These are phyloP conservation scores for Cladosporium sp. DNA, from an alignment of 2,329 filamentous ascomycete species.

Conservation along the genomic window DNA sequence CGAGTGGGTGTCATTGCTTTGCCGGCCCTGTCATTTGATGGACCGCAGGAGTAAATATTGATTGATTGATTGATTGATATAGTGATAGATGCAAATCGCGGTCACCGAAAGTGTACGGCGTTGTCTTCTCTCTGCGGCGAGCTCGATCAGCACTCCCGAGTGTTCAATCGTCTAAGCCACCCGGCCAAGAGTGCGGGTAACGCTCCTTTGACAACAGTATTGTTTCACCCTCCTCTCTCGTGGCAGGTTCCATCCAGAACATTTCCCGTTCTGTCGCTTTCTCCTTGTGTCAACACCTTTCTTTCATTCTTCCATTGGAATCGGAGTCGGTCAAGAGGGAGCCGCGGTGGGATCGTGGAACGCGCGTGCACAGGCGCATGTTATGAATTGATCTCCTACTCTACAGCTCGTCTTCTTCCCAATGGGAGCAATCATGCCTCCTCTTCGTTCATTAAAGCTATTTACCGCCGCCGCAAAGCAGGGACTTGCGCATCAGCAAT, in stretches of 20 bases:
- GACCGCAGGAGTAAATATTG: too few relatives aligned
- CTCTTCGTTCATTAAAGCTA: slow-evolving; percentile 5
- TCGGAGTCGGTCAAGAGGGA: background rate
- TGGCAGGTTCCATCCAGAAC: background rate
- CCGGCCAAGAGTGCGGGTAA: background rate
- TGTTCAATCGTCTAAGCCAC: background rate
- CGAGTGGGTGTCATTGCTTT: too few relatives aligned
- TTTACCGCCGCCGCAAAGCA: background rate
- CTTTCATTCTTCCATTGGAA: background rate
- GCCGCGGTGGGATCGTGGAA: too few relatives aligned
- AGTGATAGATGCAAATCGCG: background rate
- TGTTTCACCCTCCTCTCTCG: background rate
- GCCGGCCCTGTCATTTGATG: too few relatives aligned
- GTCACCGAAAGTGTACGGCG: background rate
- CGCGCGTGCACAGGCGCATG: background rate
- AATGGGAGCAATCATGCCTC: slow-evolving; percentile 3
- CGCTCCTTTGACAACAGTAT: slow-evolving; percentile 2
- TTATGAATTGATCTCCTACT: slow-evolving; percentile 8
- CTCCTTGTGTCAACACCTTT: background rate
- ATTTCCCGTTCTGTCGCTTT: background rate
- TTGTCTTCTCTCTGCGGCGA: too few relatives aligned
- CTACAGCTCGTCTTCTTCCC: background rate
- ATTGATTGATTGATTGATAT: background rate
- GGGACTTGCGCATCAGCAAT: background rate
- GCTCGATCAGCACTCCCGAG: background rate